Evolutionary conservation across 495 filamentous ascomycete species (phyloP).

Genomic region (Hypoxylon crocopeplum): DNA sequence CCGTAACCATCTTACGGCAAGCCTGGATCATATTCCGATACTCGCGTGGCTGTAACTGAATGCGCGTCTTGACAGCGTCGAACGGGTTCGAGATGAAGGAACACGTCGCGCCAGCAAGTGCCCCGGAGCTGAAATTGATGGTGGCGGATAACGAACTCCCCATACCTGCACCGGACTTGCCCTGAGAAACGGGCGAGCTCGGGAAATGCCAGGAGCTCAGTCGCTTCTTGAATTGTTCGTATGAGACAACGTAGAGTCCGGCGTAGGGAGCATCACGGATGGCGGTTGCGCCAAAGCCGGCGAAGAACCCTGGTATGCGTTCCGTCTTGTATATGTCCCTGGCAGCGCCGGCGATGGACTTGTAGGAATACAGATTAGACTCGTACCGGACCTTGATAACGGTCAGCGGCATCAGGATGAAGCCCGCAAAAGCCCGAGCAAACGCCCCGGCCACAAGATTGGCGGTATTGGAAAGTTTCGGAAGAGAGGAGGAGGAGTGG

Average conservation of each 20-base stretch:
- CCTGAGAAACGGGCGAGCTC: constrained; percentile 8
- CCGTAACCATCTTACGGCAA: constrained; percentile 72
- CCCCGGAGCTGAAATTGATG: constrained; percentile 85
- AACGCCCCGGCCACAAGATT: constrained; percentile 86
- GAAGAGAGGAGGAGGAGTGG: constrained; percentile 71
- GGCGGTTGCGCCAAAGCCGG: constrained; percentile 92
- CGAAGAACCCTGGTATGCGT: constrained; percentile 85
- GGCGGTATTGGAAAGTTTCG: constrained; percentile 81
- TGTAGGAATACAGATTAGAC: constrained; percentile 81
- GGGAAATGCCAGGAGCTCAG: constrained; percentile 54
- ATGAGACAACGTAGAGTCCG: constrained; percentile 91
- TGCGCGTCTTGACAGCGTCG: constrained; percentile 92
- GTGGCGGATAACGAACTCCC: constrained; percentile 60
- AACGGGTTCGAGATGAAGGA: constrained; percentile 94
- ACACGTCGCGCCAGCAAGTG: constrained; percentile 78
- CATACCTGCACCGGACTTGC: constrained; percentile 32
- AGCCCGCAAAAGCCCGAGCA: constrained; percentile 82
- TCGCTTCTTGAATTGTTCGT: constrained; percentile 83
- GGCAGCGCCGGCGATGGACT: constrained; percentile 73
- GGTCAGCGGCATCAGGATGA: constrained; percentile 95
- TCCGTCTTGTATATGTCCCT: constrained; percentile 76
- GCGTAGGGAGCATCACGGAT: constrained; percentile 95
- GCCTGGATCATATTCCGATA: constrained; percentile 89
- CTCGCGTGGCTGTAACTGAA: constrained; percentile 84
- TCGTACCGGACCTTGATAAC: constrained; percentile 98